Conservation (phyloP, 2,329 filamentous ascomycete species). For the Pseudocercospora cruenta region DNA sequence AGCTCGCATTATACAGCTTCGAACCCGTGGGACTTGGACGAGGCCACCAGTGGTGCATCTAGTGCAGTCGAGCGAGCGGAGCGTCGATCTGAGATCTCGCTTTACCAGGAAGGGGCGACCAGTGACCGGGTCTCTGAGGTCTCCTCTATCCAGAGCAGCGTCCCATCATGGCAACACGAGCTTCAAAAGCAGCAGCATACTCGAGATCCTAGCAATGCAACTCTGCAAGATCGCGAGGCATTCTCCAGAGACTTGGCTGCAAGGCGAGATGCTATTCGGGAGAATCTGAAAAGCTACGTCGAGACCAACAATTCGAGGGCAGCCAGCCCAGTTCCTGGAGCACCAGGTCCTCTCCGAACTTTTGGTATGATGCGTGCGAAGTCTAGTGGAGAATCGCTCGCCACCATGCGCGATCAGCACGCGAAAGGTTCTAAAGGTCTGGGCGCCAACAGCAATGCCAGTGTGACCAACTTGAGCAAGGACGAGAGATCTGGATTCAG, state of each 20-base stretch:
- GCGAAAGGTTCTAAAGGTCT: conserved; percentile 65
- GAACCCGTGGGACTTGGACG: conserved; percentile 60
- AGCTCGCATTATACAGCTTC: conserved; percentile 56
- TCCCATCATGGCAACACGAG: conserved; percentile 54
- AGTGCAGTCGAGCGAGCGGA: conserved; percentile 27
- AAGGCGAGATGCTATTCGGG: conserved; percentile 70
- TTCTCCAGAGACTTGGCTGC: conserved; percentile 74
- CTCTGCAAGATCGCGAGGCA: conserved; percentile 64
- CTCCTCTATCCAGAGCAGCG: conserved; percentile 26
- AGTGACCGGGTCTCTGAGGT: conserved; percentile 13
- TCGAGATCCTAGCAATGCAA: conserved; percentile 55
- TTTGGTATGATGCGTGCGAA: conserved; percentile 68
- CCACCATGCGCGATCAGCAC: conserved; percentile 50
- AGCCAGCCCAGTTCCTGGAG: conserved; percentile 40
- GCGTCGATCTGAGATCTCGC: conserved; percentile 27
- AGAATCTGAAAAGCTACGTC: conserved; percentile 68
- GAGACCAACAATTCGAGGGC: conserved; percentile 59
- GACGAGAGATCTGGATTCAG: conserved; percentile 30
- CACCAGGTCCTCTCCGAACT: conserved; percentile 54
- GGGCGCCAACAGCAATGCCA: conserved; percentile 48
- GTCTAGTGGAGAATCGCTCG: conserved; percentile 68
- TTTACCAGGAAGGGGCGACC: conserved; percentile 16
- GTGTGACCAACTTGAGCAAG: conserved; percentile 24
- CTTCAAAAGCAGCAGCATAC: conserved; percentile 50
- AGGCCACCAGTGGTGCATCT: conserved; percentile 46